phyloP scores from a whole-genome alignment of 208 protist genomes.

The Phytomonas serpens region DNA sequence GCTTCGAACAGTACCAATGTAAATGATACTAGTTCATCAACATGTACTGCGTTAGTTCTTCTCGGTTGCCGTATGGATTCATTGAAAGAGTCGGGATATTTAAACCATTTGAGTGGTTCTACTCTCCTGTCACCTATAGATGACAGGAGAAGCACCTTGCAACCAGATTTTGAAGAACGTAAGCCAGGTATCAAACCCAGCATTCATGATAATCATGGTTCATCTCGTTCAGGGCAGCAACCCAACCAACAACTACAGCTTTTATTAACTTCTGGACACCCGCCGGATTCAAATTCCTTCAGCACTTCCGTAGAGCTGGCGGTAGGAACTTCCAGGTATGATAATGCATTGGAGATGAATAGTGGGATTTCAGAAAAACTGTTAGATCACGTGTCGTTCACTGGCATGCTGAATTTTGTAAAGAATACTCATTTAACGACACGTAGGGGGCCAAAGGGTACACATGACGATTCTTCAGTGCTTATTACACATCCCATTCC shows the following conservation, averaged over 20 bases:
- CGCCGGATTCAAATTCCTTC: not conserved
- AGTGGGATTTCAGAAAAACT: not conserved
- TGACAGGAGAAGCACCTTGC: not conserved
- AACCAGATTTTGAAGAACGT: not conserved
- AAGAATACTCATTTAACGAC: not conserved
- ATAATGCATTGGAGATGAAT: not conserved
- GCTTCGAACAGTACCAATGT: not conserved
- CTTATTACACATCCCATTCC: not conserved
- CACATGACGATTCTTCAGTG: not conserved
- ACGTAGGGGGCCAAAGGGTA: not conserved
- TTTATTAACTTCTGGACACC: not conserved
- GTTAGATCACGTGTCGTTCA: not conserved
- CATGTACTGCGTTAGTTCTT: not conserved
- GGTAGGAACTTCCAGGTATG: not conserved
- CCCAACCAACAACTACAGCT: not conserved
- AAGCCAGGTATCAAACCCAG: not conserved
- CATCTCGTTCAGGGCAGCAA: not conserved
- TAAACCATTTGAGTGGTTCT: not conserved
- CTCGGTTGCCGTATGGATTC: not conserved
- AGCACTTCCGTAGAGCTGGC: not conserved
- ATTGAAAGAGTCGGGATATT: not conserved
- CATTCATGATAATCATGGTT: not conserved
- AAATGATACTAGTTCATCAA: not conserved
- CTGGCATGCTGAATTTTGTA: not conserved
- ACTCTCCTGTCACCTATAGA: not conserved